Percentiles rank a stretch among this genome's conserved stretches.
These are phyloP conservation scores for Halophytophthora polymorphica DNA, from an alignment of 352 stramenopile species.

Conservation along the genomic window DNA sequence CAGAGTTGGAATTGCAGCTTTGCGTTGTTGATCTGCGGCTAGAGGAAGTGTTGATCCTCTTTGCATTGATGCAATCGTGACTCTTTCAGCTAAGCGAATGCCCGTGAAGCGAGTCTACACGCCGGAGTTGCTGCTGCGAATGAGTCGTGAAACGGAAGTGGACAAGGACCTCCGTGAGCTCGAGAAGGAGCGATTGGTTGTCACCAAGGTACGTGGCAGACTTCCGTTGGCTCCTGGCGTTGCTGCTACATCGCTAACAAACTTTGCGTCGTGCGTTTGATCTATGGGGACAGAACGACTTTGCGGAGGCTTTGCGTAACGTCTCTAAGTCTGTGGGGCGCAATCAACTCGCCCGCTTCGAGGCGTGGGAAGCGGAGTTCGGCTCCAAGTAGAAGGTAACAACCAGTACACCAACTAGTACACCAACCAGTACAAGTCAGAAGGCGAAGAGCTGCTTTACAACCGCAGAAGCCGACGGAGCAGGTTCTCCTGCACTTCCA, in stretches of 20 bases:
- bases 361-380: conserved; percentile 79
- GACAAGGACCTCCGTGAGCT: conserved; percentile 36
- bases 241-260: neutral
- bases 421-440: no score
- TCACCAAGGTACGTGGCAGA: conserved; percentile 45
- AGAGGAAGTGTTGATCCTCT: neutral
- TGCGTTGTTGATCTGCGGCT: neutral
- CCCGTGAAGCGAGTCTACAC: conserved; percentile 79
- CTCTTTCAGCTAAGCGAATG: conserved; percentile 65
- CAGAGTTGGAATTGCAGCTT: conserved; percentile 39
- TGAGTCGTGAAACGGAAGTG: conserved; percentile 44
- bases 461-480: no score
- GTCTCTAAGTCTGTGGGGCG: conserved; percentile 81
- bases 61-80: neutral
- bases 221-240: neutral
- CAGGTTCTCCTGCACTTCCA: no score
- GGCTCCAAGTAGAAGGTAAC: conserved; percentile 62
- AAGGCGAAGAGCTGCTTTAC: no score
- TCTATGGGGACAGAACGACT: conserved; percentile 25
- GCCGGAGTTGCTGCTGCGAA: conserved; percentile 54
- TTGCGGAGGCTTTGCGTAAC: conserved; percentile 69
- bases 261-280: neutral
- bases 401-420: neutral
- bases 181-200: conserved; percentile 52
- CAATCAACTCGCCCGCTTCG: conserved; percentile 72